phyloP scores from a whole-genome alignment of 106 monocot genomes.

The Vanilla planifolia region DNA sequence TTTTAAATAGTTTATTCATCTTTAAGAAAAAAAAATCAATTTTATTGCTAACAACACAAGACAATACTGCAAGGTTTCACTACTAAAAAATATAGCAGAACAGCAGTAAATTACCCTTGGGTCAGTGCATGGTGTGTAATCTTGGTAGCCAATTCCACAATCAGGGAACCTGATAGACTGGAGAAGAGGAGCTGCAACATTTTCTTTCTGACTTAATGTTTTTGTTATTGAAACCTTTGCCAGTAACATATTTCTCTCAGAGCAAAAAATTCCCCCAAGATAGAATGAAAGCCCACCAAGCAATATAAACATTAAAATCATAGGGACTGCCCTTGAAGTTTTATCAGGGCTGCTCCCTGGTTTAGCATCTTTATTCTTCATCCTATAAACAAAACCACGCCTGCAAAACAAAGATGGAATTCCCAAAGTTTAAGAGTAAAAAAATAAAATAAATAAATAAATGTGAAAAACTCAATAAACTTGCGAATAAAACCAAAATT shows the following conservation, averaged over 20 bases:
- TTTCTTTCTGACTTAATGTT: conserved; percentile 20
- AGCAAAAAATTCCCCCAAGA: conserved; percentile 65
- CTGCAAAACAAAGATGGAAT: not conserved
- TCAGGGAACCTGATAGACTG: conserved; percentile 48
- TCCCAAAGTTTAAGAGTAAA: not conserved
- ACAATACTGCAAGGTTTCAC: too few species aligned
- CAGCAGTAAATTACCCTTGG: conserved; percentile 58
- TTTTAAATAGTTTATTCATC: too few species aligned
- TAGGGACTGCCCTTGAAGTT: conserved; percentile 37
- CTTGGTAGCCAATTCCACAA: conserved; percentile 71
- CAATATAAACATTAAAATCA: conserved; percentile 48
- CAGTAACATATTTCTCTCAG: conserved; percentile 40
- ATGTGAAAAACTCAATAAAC: not conserved
- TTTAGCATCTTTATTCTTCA: conserved; percentile 70
- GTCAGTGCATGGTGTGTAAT: conserved; percentile 99
- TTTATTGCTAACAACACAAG: too few species aligned
- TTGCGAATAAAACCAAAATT: not conserved
- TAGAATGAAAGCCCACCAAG: conserved; percentile 82
- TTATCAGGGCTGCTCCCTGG: conserved; percentile 27
- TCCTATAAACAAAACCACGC: conserved; percentile 16
- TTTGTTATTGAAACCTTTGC: conserved; percentile 16
- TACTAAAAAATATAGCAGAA: too few species aligned
- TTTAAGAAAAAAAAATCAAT: too few species aligned
- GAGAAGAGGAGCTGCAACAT: conserved; percentile 25
- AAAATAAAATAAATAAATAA: not conserved